Base-by-base conservation (phyloP, 2,329 filamentous ascomycete genomes). In the Colletotrichum trifolii region DNA sequence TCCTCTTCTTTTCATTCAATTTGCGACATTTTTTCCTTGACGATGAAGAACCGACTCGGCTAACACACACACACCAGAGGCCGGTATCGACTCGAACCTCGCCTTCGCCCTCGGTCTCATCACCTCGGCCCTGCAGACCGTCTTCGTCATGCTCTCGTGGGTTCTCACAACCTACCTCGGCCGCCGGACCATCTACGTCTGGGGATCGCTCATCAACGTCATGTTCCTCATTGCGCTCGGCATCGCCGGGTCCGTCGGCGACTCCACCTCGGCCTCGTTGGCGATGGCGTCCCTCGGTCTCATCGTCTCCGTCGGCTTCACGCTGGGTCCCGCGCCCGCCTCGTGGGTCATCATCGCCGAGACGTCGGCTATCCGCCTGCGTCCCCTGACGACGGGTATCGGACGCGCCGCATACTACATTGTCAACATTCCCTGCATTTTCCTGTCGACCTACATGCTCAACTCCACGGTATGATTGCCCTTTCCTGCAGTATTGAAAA, bases 321-420 rank as follows among this genome's bases (percentile, higher is more conserved):
- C 83, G 46, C 74, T 88, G 13, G 87, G 85, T 69, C 87, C 86
- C 34, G 88, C 86, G 2, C 88, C 88, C 50, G 85, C 85, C 45
- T 89, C 88, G 9, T 91, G 85, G 83, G 85, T 87, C 76, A 88
- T 90, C 69, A 90, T 91, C 50, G 87, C 85, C 69, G 88, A 91
- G 75, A 90, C 88, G 2, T 89, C 88, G 0, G 78, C 88, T 54
- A 83, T 90, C 59, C 87, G 88, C 67, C 87, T 91, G 36, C 75
- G 88, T 52, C 85, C 88, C 50, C 77, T 90, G n/a, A 90, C 85
- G 3, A 90, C 88, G 33, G 88, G 87, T 75, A 76, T 90, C 54
- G 88, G 88, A 72, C 87, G 88, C 72, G 88, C 77, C 57, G 77
- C 81, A 11, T 91, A 91, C 81, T 90, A 91, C 76, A 70, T 88